These are phyloP conservation scores for Triglochin maritima DNA, from an alignment of 106 monocot species.

Conservation along the genomic window DNA sequence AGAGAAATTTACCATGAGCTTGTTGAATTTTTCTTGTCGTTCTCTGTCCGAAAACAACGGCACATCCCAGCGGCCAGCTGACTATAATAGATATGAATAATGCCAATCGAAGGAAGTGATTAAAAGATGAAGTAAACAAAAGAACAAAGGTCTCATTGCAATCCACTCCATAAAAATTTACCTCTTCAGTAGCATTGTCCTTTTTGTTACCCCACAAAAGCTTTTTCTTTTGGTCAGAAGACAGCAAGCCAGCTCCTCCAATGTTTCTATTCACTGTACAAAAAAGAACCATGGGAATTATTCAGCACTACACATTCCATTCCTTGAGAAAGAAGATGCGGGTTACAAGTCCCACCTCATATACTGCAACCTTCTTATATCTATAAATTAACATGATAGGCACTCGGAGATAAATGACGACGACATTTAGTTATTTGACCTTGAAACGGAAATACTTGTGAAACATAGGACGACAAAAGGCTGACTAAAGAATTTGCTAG, in stretches of 20 bases:
- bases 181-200: constrained; percentile 56
- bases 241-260: constrained; percentile 37
- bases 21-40: constrained; percentile 96
- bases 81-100: constrained; percentile 19
- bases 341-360: too few species aligned
- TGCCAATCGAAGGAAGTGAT: neutral
- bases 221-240: constrained; percentile 95
- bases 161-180: constrained; percentile 8
- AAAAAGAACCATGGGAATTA: neutral
- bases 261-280: constrained; percentile 82
- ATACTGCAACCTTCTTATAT: too few species aligned
- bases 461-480: too few species aligned
- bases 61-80: constrained; percentile 54
- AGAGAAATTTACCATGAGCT: constrained; percentile 81
- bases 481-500: too few species aligned
- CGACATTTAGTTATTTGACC: too few species aligned
- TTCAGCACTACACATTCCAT: neutral
- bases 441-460: too few species aligned
- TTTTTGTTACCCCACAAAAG: constrained; percentile 96
- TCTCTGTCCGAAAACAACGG: constrained; percentile 71
- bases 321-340: neutral
- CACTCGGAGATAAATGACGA: too few species aligned
- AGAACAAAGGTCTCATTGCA: neutral
- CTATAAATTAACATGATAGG: too few species aligned
- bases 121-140: neutral